A percentile compares a stretch with the other conserved stretches of the same genome.
Conservation (phyloP, 2,329 filamentous ascomycete species). For the Aspergillus jensenii region DNA sequence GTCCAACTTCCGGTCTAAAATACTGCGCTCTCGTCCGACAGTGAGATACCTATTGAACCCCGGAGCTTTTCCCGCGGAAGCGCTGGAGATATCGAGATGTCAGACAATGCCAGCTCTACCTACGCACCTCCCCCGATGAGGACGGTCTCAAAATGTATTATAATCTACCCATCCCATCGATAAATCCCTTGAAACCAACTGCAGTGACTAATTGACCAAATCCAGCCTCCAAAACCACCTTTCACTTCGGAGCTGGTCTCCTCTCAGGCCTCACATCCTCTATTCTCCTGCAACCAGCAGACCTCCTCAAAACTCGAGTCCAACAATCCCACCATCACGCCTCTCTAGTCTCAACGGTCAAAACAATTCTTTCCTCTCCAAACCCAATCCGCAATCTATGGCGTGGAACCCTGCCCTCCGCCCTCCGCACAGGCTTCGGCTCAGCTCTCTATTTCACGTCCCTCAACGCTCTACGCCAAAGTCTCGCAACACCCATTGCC, state of each 20-base stretch:
- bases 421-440: conserved; percentile 89
- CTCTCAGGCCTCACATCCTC: conserved; percentile 84
- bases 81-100: conserved; percentile 28
- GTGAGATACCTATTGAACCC: neutral
- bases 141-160: conserved; percentile 31
- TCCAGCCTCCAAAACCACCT: conserved; percentile 50
- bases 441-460: conserved; percentile 92
- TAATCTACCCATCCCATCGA: neutral
- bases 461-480: conserved; percentile 78
- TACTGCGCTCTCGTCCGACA: neutral
- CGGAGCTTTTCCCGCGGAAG: conserved; percentile 8
- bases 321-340: conserved; percentile 74
- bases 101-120: conserved; percentile 27
- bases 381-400: conserved; percentile 74
- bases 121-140: conserved; percentile 31
- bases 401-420: conserved; percentile 88
- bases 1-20: neutral
- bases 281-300: conserved; percentile 87
- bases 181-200: neutral
- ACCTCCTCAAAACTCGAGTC: conserved; percentile 93
- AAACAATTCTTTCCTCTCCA: conserved; percentile 65
- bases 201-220: neutral
- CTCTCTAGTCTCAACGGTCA: conserved; percentile 68
- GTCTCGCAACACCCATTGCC: conserved; percentile 50
- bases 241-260: conserved; percentile 87